Base-by-base conservation (phyloP, 2,329 filamentous ascomycete genomes). In the Hymenotorrendiella dingleyae region DNA sequence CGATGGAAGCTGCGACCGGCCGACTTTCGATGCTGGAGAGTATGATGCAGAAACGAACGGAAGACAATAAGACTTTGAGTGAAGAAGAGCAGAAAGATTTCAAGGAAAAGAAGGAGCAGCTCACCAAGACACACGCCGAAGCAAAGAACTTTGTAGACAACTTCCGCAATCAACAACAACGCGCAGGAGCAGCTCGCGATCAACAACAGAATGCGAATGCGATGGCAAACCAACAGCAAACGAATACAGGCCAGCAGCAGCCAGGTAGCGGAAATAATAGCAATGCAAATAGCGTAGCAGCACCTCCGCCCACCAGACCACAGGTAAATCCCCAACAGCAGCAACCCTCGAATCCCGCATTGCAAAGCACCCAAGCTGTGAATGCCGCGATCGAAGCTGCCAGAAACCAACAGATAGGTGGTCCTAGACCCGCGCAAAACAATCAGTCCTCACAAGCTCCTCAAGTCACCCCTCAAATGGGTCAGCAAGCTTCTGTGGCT, bases 81-180 rank as follows among this genome's bases (percentile, higher is more conserved):
- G 60, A 70, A 1, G 72, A 76, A 2, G 73, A 78, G 38, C 54
- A 67, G 23, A 69, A 67, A 42, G 63, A 67, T 19, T 62, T 67
- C 10, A 64, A 69, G 29, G 62, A 69, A 2, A 65, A 66, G 29
- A 70, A 67, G 46, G 69, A 69, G 2, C 58, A 64, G 12, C 58
- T 68, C 9, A 59, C 68, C 12, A 76, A 73, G 48, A 48, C 62
- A 7, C 66, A 74, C 47, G 56, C 56, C 0, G 70, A 75, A 2
- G 71, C 72, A 0, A 65, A 69, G 19, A 65, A 62, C 16, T 76
- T 71, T 52, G 67, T 76, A 3, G 69, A 71, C 11, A 58, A 51
- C 4, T 69, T 76, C 30, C 63, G 73, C 3, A 69, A 69, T 41
- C 42, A 54, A 16, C 60, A 63, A 41, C 36, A 24, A 20, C 47